Base-by-base conservation (phyloP, 2,329 filamentous ascomycete genomes). In the Pseudodiploospora longispora region DNA sequence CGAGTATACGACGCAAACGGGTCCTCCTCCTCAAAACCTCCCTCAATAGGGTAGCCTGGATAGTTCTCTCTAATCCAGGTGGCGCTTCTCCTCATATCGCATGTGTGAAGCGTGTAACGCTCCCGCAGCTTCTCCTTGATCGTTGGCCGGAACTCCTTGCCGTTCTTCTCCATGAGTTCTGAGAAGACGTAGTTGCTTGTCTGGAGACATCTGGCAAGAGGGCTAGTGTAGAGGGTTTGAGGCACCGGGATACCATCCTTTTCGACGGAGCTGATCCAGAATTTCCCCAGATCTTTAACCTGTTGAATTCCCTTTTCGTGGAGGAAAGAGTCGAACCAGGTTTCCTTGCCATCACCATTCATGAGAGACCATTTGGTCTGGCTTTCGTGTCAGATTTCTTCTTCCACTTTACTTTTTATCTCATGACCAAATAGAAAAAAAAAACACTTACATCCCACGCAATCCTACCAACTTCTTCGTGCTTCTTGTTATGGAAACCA, bases 81-180 rank as follows among this genome's bases (percentile, higher is more conserved):
- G 36, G 64, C 66, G 6, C 63, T 58, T 40, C 70, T 70, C 10
- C 79, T 67, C 10, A 74, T 68, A 56, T 83, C 78, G 55, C 80
- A 83, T 0, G 78, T 82, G 55, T 83, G 79, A 43, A 73, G 66
- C 6, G 75, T 78, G 46, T 80, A 69, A 3, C 74, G 71, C 57
- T 84, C 80, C 19, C 80, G 67, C 10, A 82, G 64, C 4, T 71
- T 56, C 46, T 83, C 79, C 55, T 79, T 81, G 53, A 83, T 60
- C 2, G 69, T 60, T 0, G 77, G 76, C 5, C 57, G 61, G 48
- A 78, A 78, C 0, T 65, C 62, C 8, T 51, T 55, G 58, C 34
- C 71, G 50, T 44, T 63, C 40, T 51, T 47, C 9, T 51, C 44
- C 43, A 60, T 52, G 6, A 80, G 57, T 1, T 65, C 65, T 0